A percentile compares a stretch with the other conserved stretches of the same genome.
phyloP scores from a whole-genome alignment of 441 rosid genomes.

The Adansonia grandidieri region DNA sequence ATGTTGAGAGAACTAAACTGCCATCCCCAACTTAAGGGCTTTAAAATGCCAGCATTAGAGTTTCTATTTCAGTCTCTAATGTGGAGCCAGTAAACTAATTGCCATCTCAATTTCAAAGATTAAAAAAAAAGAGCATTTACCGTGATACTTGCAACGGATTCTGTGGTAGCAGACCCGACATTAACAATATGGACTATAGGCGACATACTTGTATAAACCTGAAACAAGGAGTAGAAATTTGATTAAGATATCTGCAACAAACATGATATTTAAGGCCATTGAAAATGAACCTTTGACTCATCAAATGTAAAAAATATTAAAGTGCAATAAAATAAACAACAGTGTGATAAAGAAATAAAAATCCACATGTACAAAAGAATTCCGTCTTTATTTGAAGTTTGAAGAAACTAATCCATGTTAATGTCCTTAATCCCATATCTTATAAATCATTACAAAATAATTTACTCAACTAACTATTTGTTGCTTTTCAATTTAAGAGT shows the following conservation, averaged over 20 bases:
- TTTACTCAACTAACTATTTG: not conserved
- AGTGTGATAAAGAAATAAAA: not conserved
- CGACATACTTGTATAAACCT: constrained; percentile 90
- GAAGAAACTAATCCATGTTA: constrained; percentile 2
- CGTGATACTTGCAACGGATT: constrained; percentile 78
- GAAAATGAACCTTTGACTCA: constrained; percentile 1
- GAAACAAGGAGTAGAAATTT: constrained; percentile 37
- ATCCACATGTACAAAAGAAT: not conserved
- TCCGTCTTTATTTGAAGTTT: constrained; percentile 6
- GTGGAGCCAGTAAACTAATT: not conserved
- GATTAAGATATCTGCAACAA: constrained; percentile 3
- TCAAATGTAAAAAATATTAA: constrained; percentile 17
- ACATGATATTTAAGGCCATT: constrained; percentile 3
- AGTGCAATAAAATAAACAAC: constrained; percentile 5
- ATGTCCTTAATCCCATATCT: not conserved
- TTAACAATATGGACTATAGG: constrained; percentile 79
- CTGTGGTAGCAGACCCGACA: constrained; percentile 55
- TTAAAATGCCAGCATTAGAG: constrained; percentile 4
- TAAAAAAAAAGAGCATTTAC: constrained; percentile 39
- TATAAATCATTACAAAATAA: not conserved
- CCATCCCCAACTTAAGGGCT: not conserved
- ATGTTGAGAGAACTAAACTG: not conserved
- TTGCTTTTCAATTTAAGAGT: not conserved
- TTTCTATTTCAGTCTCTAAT: not conserved
- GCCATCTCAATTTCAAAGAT: not conserved